Evolutionary conservation across 345 rosid genomes (phyloP), one percentile per base, ranked within the genome.

Genomic region (Eucalyptus sp.): DNA sequence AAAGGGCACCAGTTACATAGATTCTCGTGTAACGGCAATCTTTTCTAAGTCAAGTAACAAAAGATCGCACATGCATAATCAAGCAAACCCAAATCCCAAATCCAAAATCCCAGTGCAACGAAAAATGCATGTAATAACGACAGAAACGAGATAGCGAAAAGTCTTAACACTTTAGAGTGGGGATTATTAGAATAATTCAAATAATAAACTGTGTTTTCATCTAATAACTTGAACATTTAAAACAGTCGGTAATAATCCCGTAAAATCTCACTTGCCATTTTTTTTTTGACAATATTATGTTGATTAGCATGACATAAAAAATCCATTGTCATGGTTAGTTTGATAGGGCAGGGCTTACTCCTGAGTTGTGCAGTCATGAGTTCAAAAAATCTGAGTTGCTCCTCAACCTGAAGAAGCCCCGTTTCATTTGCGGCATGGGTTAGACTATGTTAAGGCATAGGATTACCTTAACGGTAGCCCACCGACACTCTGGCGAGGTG

Each of bases 131-230:
- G 6, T 17, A 4, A 33, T 52, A 20, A 52, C 1, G 10, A 9
- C 22, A 31, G 11, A 13, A 4, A 68, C 24, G 2, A 68, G 80
- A 33, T 3, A 3, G 80, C 4, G 0, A 33, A 68, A 10, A 71
- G 44, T 68, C 44, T 2, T 2, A 2, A 71, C 44, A 8, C 81
- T 18, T 18, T 10, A 3, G 41, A 66, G 24, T 18, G 10, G 10
- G 25, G 10, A 52, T 20, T 52, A 20, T 52, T 52, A 20, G 8
- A 4, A 52, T 52, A 20, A 20, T 52, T 52, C 1, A 52, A 52
- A 20, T 52, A 52, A 20, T 52, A 52, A 52, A 52, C 0, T 0
- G 0, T 52, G 5, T 2, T 18, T 52, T 52, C 0, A 52, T 20
- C 2, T 1, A 18, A 52, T 1, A 52, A 52, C 5, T 18, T 18